Base-by-base conservation (phyloP, 495 filamentous ascomycete genomes). In the Penicillium salamii region DNA sequence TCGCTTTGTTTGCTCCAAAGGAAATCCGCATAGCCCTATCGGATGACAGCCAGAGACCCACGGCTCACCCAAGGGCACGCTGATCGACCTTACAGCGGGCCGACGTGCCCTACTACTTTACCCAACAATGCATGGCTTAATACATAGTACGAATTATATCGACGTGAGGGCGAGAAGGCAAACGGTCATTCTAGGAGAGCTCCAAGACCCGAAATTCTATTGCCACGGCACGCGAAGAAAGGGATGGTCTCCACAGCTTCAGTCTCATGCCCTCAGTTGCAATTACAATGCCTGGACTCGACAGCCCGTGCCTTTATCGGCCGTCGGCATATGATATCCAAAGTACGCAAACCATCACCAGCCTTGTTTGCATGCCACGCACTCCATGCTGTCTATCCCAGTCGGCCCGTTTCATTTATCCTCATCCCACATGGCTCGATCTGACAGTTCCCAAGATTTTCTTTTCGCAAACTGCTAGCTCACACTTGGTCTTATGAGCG, bases 1-100 rank as follows among this genome's bases (percentile, higher is more conserved):
- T 61, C 51, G 48, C 58, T 50, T 47, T 37, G 37, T 45, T 56
- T 55, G 46, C 26, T 41, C 17, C 4, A 26, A 18, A 15, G 14
- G 3, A 19, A 48, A 23, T 26, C 36, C 24, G 50, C 28, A 50
- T 47, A 29, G 42, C 4, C 58, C 58, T 62, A 58, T 62, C 52
- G 58, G 58, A 53, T 17, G 24, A 8, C 38, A 41, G 29, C 42
- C 5, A 2, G 33, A 44, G 28, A 49, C 42, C 46, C 52, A 46
- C 43, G 32, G 24, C 13, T 15, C n/a, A 9, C 5, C 37, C 49
- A 43, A 24, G 47, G 33, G 44, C 46, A 52, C 45, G 47, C 11
- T 42, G 46, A 58, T 58, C 49, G 36, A 42, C 38, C 18, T 36
- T 48, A 48, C 46, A 32, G 35, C 35, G 43, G 32, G 32, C 34